Evolutionary conservation across 345 rosid species (phyloP), one percentile per base, ranked within the genome.

Genomic region (Aegle marmelos): DNA sequence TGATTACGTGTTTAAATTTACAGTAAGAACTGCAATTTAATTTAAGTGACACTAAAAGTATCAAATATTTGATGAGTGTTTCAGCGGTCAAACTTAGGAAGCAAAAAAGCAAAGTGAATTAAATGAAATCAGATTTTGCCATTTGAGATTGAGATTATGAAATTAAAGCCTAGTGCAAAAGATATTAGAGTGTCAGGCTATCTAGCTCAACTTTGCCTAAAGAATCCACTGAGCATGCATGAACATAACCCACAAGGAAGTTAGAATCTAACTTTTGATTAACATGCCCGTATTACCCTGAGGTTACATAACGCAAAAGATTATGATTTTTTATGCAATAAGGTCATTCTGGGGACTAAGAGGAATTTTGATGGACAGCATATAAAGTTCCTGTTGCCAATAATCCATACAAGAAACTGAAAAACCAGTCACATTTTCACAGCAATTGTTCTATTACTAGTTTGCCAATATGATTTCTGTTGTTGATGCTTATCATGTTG

Each of bases 401-500:
- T 53, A 62, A 80, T 41, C 27, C 37, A 10, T 57, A 58, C 45
- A 61, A 57, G 37, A 73, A 63, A 7, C 1, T 45, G 30, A 54
- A 21, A 68, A 24, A 67, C 31, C 11, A 41, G 66, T 21, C 3
- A 25, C 45, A 69, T 19, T 80, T 59, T 76, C 7, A 34, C 37
- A 63, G 65, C 39, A 72, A 11, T 39, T 75, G 61, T 53, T 80
- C 53, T 65, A 53, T 48, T n/a, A 10, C 28, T 58, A 30, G 61
- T 72, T 73, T 54, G 22, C 67, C 33, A 24, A 72, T 54, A 91
- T 91, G 97, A 92, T 95, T 70, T 82, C 98, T 39, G 70, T 79
- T 64, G 58, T 56, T 63, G 94, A 93, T 87, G 82, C 88, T 34
- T 92, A 89, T 80, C 92, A 93, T 90, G 96, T 92, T 69, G 83